These are phyloP conservation scores for Aureobasidium vineae DNA, from an alignment of 2,329 filamentous ascomycete genomes.

Conservation along the genomic window DNA sequence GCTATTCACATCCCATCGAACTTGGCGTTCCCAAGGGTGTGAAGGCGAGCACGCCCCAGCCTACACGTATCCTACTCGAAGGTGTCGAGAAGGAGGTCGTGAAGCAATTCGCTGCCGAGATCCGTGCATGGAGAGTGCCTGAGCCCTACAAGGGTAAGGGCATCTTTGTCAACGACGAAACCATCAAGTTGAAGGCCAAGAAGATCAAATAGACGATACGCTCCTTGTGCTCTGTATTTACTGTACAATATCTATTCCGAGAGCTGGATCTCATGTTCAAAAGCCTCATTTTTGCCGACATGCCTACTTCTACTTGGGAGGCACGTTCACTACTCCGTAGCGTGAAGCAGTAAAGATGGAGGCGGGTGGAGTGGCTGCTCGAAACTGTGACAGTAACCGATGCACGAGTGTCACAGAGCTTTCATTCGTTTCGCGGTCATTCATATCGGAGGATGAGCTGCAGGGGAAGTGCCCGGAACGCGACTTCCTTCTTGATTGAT, in stretches of 20 bases:
- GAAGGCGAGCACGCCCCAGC: slow-evolving; percentile 82
- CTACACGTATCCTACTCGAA: slow-evolving; percentile 87
- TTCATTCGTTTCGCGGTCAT: not conserved
- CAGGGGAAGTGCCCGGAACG: not conserved
- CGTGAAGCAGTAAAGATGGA: slow-evolving; percentile 6
- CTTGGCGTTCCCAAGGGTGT: slow-evolving; percentile 79
- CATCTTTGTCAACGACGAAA: slow-evolving; percentile 96
- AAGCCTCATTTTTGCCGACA: slow-evolving; percentile 2
- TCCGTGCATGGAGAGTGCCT: slow-evolving; percentile 82
- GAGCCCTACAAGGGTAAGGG: slow-evolving; percentile 99
- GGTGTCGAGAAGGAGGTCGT: slow-evolving; percentile 82
- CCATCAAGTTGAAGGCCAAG: slow-evolving; percentile 97
- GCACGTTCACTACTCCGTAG: not conserved
- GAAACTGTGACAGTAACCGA: not conserved
- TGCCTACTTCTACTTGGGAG: not conserved
- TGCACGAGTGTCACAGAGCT: slow-evolving; percentile 8
- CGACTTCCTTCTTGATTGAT: not conserved
- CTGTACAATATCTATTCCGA: slow-evolving; percentile 24
- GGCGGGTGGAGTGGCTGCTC: not conserved
- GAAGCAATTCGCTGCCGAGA: slow-evolving; percentile 86
- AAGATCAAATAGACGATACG: slow-evolving; percentile 48
- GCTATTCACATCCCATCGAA: slow-evolving; percentile 94
- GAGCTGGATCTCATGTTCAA: slow-evolving; percentile 23
- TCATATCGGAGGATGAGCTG: slow-evolving; percentile 16
- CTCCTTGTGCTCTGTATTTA: slow-evolving; percentile 18